These are phyloP conservation scores for Moesziomyces globuligerus DNA, from an alignment of 1,284 basidiomycete genomes.

Conservation along the genomic window DNA sequence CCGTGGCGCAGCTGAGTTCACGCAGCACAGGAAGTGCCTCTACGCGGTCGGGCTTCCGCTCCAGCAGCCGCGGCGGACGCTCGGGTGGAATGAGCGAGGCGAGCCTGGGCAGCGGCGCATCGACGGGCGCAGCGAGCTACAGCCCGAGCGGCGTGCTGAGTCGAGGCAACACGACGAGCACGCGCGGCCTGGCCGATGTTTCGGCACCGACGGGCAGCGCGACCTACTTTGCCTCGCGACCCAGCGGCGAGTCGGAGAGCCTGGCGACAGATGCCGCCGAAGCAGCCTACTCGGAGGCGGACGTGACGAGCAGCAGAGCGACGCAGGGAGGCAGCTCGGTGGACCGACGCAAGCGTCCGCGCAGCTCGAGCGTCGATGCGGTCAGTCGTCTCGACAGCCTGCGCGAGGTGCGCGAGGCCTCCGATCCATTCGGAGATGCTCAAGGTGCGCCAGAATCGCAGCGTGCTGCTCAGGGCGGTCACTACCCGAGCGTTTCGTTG, in stretches of 20 bases:
- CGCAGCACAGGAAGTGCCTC: conserved; percentile 31
- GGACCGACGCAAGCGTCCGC: conserved; percentile 23
- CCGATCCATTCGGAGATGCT: conserved; percentile 24
- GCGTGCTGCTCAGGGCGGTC: conserved; percentile 8
- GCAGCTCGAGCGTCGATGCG: conserved; percentile 23
- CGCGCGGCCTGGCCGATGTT: conserved; percentile 22
- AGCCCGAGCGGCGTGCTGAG: conserved; percentile 38
- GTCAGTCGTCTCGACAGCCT: conserved; percentile 31
- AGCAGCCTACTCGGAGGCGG: conserved; percentile 7
- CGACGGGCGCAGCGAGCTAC: conserved; percentile 55
- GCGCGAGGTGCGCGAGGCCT: conserved; percentile 19
- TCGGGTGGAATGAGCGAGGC: conserved; percentile 31
- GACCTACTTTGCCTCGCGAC: conserved; percentile 8
- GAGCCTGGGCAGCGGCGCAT: conserved; percentile 29
- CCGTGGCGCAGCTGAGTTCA: conserved; percentile 29
- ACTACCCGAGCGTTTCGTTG: conserved; percentile 42
- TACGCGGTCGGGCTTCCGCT: conserved; percentile 25
- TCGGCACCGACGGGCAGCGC: conserved; percentile 6
- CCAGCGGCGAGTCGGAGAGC: conserved; percentile 8
- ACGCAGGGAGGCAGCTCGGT: conserved; percentile 31
- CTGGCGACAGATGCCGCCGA: conserved; percentile 12
- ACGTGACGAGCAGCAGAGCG: conserved; percentile 37
- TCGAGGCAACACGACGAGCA: conserved; percentile 43
- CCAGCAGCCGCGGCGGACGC: conserved; percentile 23
- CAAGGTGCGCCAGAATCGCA: background rate